These are phyloP conservation scores for Magnusiomyces magnusii DNA, from an alignment of 1,139 yeast genomes.

Conservation along the genomic window DNA sequence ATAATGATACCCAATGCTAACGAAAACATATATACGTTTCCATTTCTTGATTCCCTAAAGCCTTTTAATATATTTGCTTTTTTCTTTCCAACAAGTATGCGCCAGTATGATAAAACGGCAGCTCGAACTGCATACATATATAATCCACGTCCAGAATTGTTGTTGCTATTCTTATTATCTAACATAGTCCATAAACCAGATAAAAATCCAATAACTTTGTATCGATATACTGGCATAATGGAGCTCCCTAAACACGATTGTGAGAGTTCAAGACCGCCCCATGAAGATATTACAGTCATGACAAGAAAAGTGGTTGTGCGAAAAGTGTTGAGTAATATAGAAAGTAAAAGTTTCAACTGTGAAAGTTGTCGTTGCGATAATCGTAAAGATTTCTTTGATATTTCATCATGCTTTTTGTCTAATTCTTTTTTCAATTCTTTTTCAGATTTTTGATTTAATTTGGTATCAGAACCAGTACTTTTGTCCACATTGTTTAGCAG, in stretches of 20 bases:
- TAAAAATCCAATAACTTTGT: conserved; percentile 34
- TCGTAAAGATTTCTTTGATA: too few relatives aligned
- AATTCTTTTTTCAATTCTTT: background rate
- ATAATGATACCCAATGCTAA: conserved; percentile 31
- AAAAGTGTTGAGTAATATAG: conserved; percentile 24
- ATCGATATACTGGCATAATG: conserved; percentile 31
- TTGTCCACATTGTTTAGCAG: conserved; percentile 2
- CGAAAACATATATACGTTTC: conserved; percentile 32
- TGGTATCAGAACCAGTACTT: background rate
- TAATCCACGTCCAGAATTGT: conserved; percentile 32
- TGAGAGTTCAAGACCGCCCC: conserved; percentile 37
- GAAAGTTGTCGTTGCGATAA: background rate
- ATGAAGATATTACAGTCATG: conserved; percentile 34
- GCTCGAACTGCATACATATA: conserved; percentile 33
- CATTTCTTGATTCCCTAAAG: too few relatives aligned
- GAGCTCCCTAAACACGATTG: conserved; percentile 30
- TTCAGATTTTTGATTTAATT: background rate
- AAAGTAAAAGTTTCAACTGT: conserved; percentile 13
- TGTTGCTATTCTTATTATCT: conserved; percentile 33
- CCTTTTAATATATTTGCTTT: conserved; percentile 24
- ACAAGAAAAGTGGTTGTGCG: conserved; percentile 33
- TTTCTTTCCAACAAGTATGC: conserved; percentile 27
- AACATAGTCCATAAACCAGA: conserved; percentile 38
- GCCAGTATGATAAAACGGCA: conserved; percentile 35
- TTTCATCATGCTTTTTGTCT: too few relatives aligned